Evolutionary conservation across 208 protist species (phyloP).

Genomic region (Wallacemonas sp.): DNA sequence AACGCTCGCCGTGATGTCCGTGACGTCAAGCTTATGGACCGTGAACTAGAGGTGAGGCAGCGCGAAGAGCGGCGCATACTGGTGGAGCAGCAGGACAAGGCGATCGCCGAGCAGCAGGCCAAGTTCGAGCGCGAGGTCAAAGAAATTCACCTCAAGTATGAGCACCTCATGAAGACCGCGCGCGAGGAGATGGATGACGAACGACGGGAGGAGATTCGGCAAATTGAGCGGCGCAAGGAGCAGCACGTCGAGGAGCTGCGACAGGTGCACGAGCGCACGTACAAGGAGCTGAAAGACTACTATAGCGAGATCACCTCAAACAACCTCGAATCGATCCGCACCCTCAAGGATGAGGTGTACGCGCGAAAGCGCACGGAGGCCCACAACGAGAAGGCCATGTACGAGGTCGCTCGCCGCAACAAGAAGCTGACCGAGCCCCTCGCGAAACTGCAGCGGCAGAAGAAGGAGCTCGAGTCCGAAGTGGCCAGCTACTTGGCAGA

Average conservation of each 20-base stretch:
- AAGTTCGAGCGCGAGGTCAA: slow-evolving; percentile 91
- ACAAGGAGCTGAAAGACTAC: slow-evolving; percentile 98
- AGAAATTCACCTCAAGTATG: slow-evolving; percentile 95
- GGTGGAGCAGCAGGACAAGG: slow-evolving; percentile 78
- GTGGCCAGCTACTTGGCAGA: slow-evolving; percentile 92
- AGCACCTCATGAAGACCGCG: slow-evolving; percentile 89
- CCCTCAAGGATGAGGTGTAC: slow-evolving; percentile 96
- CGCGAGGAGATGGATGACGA: slow-evolving; percentile 92
- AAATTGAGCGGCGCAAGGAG: slow-evolving; percentile 97
- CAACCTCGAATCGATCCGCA: slow-evolving; percentile 98
- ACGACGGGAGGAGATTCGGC: slow-evolving; percentile 91
- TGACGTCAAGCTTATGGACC: slow-evolving; percentile 84
- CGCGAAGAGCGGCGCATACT: slow-evolving; percentile 83
- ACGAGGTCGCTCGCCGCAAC: slow-evolving; percentile 97
- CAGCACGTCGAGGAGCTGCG: slow-evolving; percentile 95
- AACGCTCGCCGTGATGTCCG: slow-evolving; percentile 82
- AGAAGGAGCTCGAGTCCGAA: slow-evolving; percentile 91
- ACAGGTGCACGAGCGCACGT: slow-evolving; percentile 94
- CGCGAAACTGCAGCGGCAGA: slow-evolving; percentile 86
- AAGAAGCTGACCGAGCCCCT: slow-evolving; percentile 96
- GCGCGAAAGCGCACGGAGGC: slow-evolving; percentile 94
- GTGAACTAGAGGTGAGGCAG: slow-evolving; percentile 88
- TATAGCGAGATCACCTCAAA: slow-evolving; percentile 99
- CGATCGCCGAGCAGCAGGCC: slow-evolving; percentile 84
- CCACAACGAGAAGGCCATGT: slow-evolving; percentile 97